Evolutionary conservation across 192 early-diverging fungal species (phyloP).

Genomic region (Coemansia sp.): DNA sequence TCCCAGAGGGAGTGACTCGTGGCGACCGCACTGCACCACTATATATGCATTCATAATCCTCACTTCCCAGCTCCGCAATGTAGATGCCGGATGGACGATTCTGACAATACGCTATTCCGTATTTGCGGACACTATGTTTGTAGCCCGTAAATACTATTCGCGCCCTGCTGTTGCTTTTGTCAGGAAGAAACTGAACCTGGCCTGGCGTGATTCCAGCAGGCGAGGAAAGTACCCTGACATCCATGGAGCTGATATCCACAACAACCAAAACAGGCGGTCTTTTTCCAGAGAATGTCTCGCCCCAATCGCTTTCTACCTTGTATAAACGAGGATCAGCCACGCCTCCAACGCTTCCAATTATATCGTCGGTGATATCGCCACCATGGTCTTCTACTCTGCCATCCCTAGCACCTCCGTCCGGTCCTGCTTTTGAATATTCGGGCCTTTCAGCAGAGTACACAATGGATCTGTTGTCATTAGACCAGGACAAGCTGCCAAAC

Average conservation of each 20-base stretch:
- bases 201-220: constrained; percentile 40
- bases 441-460: constrained; percentile 72
- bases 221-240: constrained; percentile 26
- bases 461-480: constrained; percentile 55
- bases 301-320: constrained; percentile 64
- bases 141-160: constrained; percentile 71
- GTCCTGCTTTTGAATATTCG: constrained; percentile 41
- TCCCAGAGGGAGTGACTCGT: constrained; percentile 57
- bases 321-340: constrained; percentile 50
- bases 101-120: constrained; percentile 67
- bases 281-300: constrained; percentile 69
- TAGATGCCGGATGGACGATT: constrained; percentile 67
- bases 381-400: neutral
- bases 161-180: constrained; percentile 22
- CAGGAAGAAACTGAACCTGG: constrained; percentile 55
- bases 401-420: constrained; percentile 5
- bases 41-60: constrained; percentile 36
- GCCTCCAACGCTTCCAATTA: constrained; percentile 35
- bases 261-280: constrained; percentile 58
- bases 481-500: constrained; percentile 70
- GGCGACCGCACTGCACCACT: constrained; percentile 61
- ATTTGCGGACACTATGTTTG: constrained; percentile 56
- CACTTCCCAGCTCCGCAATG: constrained; percentile 38
- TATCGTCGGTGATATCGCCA: constrained; percentile 43
- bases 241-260: constrained; percentile 49